Evolutionary conservation across 495 filamentous ascomycete genomes (phyloP), one percentile per base, ranked within the genome.

Genomic region (Lineolata rhizophorae): DNA sequence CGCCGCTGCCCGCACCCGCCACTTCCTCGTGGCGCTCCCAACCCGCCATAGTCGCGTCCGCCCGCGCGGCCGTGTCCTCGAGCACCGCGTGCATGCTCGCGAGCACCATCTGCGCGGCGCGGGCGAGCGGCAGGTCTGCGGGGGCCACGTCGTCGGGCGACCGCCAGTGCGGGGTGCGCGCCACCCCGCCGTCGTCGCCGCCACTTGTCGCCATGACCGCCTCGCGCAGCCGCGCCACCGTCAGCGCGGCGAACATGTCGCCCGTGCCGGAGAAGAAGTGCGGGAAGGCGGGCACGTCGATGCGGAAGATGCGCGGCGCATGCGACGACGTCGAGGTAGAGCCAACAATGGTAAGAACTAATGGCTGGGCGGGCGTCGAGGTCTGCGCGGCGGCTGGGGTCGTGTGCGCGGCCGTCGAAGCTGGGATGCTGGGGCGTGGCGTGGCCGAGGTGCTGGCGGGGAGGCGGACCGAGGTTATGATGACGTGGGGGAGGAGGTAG

Each of bases 231-330:
- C 87, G 72, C 16, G 78, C 79, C 2, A 92, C 65, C 30, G 72
- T 85, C 32, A 94, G 57, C 15, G 90, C 84, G 25, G 87, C 82
- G 49, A 97, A 94, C 83, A 97, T 93, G 56, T 97, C 87, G 10
- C 87, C 87, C 1, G 87, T 93, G 17, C 87, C 87, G 46, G 73
- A 81, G 52, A 94, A 97, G 60, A 81, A 90, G 51, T 76, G 76
- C 45, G 91, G 75, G 32, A 95, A 70, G 3, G 76, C 67, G 1
- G 85, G 81, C 32, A 93, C 72, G 32, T 76, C 65, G 47, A 95
- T 65, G 36, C 72, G 66, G 63, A 93, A 94, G 30, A 76, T 57
- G 5, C 84, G 74, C 1, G 84, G 66, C 15, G 56, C 58, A 29
- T 62, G 58, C 44, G 67, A 57, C 3, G 70, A 68, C 27, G 27